A percentile compares a stretch with the other conserved stretches of the same genome.
Evolutionary conservation across 208 protist genomes (phyloP).

Genomic region (Willaertia magna): DNA sequence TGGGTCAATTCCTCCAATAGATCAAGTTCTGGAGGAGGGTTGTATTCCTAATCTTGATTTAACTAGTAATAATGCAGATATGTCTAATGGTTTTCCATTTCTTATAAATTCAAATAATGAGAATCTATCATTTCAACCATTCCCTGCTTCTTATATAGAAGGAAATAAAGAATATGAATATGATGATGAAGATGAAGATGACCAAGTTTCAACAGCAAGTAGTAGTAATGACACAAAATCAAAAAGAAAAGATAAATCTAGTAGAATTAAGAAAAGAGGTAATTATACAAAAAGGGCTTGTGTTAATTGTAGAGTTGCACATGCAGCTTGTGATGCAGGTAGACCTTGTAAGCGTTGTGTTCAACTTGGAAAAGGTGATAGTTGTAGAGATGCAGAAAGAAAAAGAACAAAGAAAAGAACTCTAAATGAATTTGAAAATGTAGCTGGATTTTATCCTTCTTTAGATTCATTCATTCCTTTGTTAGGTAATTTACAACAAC

Average conservation of each 20-base stretch:
- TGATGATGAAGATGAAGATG: background rate
- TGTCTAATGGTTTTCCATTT: too few relatives aligned
- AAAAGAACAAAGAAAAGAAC: constrained; percentile 1
- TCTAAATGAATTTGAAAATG: background rate
- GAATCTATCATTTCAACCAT: too few relatives aligned
- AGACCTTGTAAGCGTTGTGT: constrained; percentile 4
- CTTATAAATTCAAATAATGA: too few relatives aligned
- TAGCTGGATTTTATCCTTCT: background rate
- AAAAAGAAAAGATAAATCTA: background rate
- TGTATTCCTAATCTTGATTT: too few relatives aligned
- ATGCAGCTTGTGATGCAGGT: constrained; percentile 6
- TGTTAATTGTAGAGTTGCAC: background rate
- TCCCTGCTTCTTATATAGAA: too few relatives aligned
- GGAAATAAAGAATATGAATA: too few relatives aligned
- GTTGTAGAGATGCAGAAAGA: background rate
- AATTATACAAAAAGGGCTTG: constrained; percentile 1
- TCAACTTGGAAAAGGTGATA: background rate
- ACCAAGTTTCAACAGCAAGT: background rate
- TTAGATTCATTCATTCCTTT: background rate
- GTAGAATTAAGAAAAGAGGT: background rate
- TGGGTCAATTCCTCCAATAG: too few relatives aligned
- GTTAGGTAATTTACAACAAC: background rate
- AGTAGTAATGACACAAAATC: background rate
- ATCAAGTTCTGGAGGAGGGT: too few relatives aligned
- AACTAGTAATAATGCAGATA: too few relatives aligned